These are phyloP conservation scores for Globisporangium paroecandrum DNA, from an alignment of 352 stramenopile species.

Conservation along the genomic window DNA sequence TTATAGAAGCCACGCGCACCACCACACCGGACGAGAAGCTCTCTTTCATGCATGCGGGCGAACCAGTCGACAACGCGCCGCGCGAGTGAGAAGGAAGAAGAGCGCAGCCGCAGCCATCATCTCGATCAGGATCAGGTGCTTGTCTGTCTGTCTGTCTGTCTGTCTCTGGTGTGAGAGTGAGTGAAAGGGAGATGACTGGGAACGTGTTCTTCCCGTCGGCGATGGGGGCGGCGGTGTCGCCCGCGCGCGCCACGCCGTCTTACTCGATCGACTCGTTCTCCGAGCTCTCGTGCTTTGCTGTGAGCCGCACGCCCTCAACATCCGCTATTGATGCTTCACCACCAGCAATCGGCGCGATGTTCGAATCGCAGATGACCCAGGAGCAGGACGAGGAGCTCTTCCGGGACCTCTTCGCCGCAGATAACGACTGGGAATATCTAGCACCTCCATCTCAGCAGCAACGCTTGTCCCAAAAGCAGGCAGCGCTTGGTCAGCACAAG, in stretches of 20 bases:
- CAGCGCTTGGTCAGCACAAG: not conserved
- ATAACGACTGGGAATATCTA: conserved; percentile 25
- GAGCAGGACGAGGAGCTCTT: conserved; percentile 69
- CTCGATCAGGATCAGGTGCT: not conserved
- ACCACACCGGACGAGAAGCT: not conserved
- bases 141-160: not conserved
- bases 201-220: conserved; percentile 18
- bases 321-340: conserved; percentile 5
- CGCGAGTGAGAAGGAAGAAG: not conserved
- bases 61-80: conserved; percentile 7
- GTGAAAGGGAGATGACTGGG: conserved; percentile 7
- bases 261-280: conserved; percentile 63
- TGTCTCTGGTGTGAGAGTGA: not conserved
- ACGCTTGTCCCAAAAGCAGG: conserved; percentile 2
- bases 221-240: not conserved
- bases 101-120: not conserved
- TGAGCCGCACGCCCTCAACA: conserved; percentile 33
- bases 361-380: conserved; percentile 14
- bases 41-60: not conserved
- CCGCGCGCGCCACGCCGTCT: conserved; percentile 4
- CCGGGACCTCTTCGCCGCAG: conserved; percentile 49
- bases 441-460: not conserved
- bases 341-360: conserved; percentile 4
- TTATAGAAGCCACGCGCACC: not conserved
- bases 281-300: conserved; percentile 38